Evolutionary conservation across 2,329 filamentous ascomycete species (phyloP).

Genomic region (Pseudogymnoascus sp.): DNA sequence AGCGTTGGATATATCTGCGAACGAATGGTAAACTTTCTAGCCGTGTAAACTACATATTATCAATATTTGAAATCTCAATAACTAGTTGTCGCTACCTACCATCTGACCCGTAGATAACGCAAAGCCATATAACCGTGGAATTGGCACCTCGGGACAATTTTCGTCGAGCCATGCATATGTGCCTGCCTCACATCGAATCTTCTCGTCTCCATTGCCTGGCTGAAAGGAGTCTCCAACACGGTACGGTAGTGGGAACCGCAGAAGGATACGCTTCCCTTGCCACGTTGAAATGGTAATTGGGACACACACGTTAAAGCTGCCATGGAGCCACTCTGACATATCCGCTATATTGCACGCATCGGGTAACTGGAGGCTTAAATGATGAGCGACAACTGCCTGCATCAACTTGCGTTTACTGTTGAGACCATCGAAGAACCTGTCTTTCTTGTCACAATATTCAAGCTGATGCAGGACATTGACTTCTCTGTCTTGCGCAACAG

Average conservation of each 20-base stretch:
- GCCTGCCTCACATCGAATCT: constrained; percentile 34
- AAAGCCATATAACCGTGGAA: constrained; percentile 31
- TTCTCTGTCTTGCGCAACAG: neutral
- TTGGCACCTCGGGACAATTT: constrained; percentile 32
- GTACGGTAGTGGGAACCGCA: constrained; percentile 29
- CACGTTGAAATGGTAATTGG: constrained; percentile 22
- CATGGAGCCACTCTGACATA: constrained; percentile 27
- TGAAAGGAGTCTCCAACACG: constrained; percentile 31
- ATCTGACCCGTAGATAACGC: constrained; percentile 26
- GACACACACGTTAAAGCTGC: constrained; percentile 33
- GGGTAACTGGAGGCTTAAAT: constrained; percentile 18
- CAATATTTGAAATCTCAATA: neutral
- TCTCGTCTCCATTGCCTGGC: constrained; percentile 38
- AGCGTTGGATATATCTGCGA: neutral
- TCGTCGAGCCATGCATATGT: constrained; percentile 35
- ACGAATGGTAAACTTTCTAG: neutral
- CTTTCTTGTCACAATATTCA: constrained; percentile 16
- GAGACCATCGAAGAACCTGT: constrained; percentile 21
- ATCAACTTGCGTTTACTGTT: constrained; percentile 19
- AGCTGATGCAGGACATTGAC: neutral
- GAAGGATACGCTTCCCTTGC: constrained; percentile 6
- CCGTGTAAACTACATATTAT: neutral
- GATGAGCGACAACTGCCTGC: constrained; percentile 24
- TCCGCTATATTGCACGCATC: constrained; percentile 20
- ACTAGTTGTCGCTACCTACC: constrained; percentile 18